Base-by-base conservation (phyloP, 306 rosid species). In the Castanea mollissima region DNA sequence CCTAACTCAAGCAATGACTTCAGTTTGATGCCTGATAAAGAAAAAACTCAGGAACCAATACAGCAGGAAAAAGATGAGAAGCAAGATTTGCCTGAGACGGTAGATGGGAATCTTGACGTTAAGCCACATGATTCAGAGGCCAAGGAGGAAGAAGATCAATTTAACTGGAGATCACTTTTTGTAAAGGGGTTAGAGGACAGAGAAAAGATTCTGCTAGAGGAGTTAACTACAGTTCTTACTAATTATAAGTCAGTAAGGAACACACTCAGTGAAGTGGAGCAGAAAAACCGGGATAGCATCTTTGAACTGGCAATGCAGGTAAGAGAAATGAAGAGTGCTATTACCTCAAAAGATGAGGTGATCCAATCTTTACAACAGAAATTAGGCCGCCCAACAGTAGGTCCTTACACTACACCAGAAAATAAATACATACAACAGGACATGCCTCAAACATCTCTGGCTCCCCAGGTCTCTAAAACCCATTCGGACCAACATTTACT, bases 151-250 rank as follows among this genome's bases (percentile, higher is more conserved):
- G 81, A 77, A 74, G 89, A 51, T 38, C 86, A 82, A 58, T 92
- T 92, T 2, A 86, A 87, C 54, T 87, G 92, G 97, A 90, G 91
- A 78, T 90, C 88, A 12, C 12, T 87, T 82, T 86, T 92, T 77
- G 75, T 79, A 15, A 87, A 81, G 81, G 97, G 88, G 60, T 79
- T 87, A 78, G 97, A 90, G 78, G 96, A 90, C 25, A 91, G 92
- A 83, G 98, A 95, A 67, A 90, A 84, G 74, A 75, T 83, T 83
- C 71, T 88, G 31, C 79, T 90, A 65, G 94, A 90, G 13, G 98
- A 95, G 85, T 91, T 88, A 75, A 86, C 91, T 49, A 85, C 96
- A 72, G 90, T 93, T 73, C 84, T 91, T 32, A 83, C 74, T 72
- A 89, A 93, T 86, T 93, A 89, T 60, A 92, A 90, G 73, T 92